Base-by-base conservation (phyloP, 345 rosid genomes). In the Linum trigynum region DNA sequence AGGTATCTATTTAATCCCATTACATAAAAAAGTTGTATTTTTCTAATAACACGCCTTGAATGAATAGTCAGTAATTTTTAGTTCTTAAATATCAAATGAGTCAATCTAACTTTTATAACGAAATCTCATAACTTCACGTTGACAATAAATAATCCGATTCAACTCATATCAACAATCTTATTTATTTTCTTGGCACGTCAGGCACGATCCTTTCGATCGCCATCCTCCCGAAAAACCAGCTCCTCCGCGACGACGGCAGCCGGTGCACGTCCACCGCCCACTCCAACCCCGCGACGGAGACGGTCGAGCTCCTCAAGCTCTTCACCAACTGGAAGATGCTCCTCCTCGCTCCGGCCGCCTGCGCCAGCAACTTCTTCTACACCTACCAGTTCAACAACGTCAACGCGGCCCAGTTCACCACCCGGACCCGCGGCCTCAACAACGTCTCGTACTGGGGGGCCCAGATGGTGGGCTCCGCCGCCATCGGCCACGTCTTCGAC, bases 391-490 rank as follows among this genome's bases (percentile, higher is more conserved):
- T 92, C 67, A 92, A 85, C 68, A 86, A 90, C 50, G 91, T 90
- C 35, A 90, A 92, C 23, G 86, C 75, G 0, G 74, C 65, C 15
- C 71, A 81, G 43, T 92, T 92, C 64, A 84, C 78, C 61, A 42
- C 90, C 39, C 74, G 97, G 78, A 90, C 94, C 0, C 84, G 98
- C 66, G 96, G 98, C 0, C 69, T 90, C 76, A 92, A 88, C 82
- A 92, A 90, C 23, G 87, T 86, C 17, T 92, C 86, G 56, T 90
- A 92, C 11, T 92, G 98, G 95, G 98, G 89, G 23, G 97, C 96
- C 0, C 97, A 89, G 74, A 92, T 92, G 96, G 17, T 76, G 57
- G 98, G 98, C 1, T 92, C 97, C 0, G 43, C 77, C 0, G 83
- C 11, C 2, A 45, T 45, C 51, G 51, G 51, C 2, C 51, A 5